Evolutionary conservation across 495 filamentous ascomycete genomes (phyloP).

Genomic region (Oleoguttula mirabilis): DNA sequence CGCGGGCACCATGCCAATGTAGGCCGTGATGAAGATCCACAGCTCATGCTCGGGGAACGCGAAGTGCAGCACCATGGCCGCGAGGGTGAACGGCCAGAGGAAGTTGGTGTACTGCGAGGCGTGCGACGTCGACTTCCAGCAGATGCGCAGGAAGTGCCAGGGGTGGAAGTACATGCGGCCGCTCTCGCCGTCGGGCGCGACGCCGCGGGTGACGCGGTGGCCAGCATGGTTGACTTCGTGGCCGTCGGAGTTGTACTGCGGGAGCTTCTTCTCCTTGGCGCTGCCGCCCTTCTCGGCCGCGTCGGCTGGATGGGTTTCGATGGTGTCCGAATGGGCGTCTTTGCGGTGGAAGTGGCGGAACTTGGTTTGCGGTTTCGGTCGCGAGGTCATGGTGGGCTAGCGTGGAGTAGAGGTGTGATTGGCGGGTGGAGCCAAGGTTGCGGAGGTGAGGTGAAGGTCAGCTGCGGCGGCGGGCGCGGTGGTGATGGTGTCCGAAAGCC

Average conservation of each 20-base stretch:
- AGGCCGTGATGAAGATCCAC: slow-evolving; percentile 55
- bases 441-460: too few species aligned
- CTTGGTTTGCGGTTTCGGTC: too few species aligned
- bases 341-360: slow-evolving; percentile 1
- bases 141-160: slow-evolving; percentile 46
- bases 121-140: slow-evolving; percentile 46
- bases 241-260: slow-evolving; percentile 4
- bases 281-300: neutral
- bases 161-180: slow-evolving; percentile 52
- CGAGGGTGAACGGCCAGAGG: slow-evolving; percentile 65
- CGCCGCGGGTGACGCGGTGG: slow-evolving; percentile 33
- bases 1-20: slow-evolving; percentile 75
- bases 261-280: slow-evolving; percentile 1
- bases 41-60: slow-evolving; percentile 39
- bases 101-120: slow-evolving; percentile 49
- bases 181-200: slow-evolving; percentile 52
- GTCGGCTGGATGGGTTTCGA: slow-evolving; percentile 1
- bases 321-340: slow-evolving; percentile 1
- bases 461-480: too few species aligned
- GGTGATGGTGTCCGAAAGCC: too few species aligned
- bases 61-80: slow-evolving; percentile 55
- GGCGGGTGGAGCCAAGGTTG: too few species aligned
- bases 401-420: too few species aligned
- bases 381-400: too few species aligned
- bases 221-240: slow-evolving; percentile 31